Conservation (phyloP, 805 yeast genomes). For the Saccharomyces paradoxus region DNA sequence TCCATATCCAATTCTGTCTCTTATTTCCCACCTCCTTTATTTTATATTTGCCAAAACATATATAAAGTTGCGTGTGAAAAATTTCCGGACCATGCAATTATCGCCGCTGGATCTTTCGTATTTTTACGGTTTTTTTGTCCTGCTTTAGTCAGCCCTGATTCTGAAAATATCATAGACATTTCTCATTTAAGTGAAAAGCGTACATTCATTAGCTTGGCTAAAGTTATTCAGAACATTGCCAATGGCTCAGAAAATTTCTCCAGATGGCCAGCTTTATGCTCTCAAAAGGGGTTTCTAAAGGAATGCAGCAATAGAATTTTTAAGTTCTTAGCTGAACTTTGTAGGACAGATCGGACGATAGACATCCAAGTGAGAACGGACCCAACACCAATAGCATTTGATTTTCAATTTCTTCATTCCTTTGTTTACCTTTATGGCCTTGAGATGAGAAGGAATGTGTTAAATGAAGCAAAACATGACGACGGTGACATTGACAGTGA, state of each 20-base stretch:
- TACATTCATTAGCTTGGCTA: conserved; percentile 69
- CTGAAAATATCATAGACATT: conserved; percentile 34
- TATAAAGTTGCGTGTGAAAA: conserved; percentile 47
- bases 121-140: conserved; percentile 80
- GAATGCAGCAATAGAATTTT: conserved; percentile 35
- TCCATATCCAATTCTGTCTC: conserved; percentile 48
- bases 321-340: conserved; percentile 34
- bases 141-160: conserved; percentile 80
- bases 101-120: conserved; percentile 80
- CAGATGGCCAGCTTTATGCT: conserved; percentile 52
- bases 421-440: conserved; percentile 45
- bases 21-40: conserved; percentile 61
- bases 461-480: conserved; percentile 9
- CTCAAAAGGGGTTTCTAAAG: conserved; percentile 35
- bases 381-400: conserved; percentile 17
- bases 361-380: conserved; percentile 17
- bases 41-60: conserved; percentile 61
- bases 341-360: conserved; percentile 19
- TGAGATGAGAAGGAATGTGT: conserved; percentile 26
- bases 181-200: conserved; percentile 43
- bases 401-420: conserved; percentile 38
- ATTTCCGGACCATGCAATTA: conserved; percentile 56
- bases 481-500: conserved; percentile 22
- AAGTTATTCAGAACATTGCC: conserved; percentile 77
- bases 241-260: conserved; percentile 63